These are phyloP conservation scores for Saccharomyces hybrid DNA, from an alignment of 1,139 yeast species.

Conservation along the genomic window DNA sequence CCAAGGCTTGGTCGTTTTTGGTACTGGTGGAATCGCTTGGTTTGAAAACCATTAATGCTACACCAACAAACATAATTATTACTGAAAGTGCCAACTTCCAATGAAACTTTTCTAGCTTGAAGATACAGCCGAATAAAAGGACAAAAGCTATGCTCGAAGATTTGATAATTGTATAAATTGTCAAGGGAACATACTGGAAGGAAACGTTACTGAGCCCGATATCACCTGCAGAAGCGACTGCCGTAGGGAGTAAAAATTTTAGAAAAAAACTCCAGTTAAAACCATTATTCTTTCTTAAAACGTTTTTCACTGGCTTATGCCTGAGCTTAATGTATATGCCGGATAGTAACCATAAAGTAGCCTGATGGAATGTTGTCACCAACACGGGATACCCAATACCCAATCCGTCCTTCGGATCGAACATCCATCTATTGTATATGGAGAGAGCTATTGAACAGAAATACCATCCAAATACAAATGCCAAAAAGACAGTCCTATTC, in stretches of 20 bases:
- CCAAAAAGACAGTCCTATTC: not conserved
- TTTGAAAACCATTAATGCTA: constrained; percentile 69
- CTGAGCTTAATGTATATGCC: constrained; percentile 17
- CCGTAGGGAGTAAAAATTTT: constrained; percentile 69
- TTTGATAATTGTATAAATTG: constrained; percentile 89
- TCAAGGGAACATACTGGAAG: constrained; percentile 66
- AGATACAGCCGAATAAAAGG: constrained; percentile 72
- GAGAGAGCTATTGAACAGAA: constrained; percentile 64
- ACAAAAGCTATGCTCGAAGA: constrained; percentile 84
- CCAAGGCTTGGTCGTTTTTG: constrained; percentile 14
- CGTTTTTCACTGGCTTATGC: constrained; percentile 6
- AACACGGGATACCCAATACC: constrained; percentile 77
- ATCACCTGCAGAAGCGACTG: constrained; percentile 84
- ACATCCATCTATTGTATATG: constrained; percentile 97
- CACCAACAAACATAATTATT: constrained; percentile 70
- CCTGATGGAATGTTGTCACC: constrained; percentile 79
- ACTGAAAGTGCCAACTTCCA: constrained; percentile 63
- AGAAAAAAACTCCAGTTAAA: constrained; percentile 36
- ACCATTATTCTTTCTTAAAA: constrained; percentile 11
- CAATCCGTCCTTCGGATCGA: constrained; percentile 54
- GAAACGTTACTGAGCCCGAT: constrained; percentile 89
- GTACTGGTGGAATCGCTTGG: constrained; percentile 28
- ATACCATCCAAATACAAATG: constrained; percentile 40
- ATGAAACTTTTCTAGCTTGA: constrained; percentile 66
- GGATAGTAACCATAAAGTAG: constrained; percentile 44